Conservation (phyloP, 164 flowering plant species). For the Saururus chinensis region DNA sequence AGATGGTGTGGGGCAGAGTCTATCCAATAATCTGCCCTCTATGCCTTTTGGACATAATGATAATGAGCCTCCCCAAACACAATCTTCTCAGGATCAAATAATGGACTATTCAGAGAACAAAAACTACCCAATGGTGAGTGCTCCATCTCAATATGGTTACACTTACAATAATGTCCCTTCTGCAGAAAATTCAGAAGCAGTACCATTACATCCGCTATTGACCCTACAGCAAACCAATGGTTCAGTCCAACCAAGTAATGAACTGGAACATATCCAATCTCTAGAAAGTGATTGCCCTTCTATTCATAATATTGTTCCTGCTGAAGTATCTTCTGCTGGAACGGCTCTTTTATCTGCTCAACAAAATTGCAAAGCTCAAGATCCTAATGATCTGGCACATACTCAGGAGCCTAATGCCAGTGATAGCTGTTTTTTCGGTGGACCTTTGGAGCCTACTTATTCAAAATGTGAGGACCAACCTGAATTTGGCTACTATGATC, state of each 20-base stretch:
- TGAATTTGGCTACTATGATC: slow-evolving; percentile 35
- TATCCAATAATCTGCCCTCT: slow-evolving; percentile 23
- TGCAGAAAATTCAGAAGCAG: slow-evolving; percentile 20
- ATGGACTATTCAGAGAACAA: slow-evolving; percentile 17
- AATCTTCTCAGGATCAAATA: slow-evolving; percentile 19
- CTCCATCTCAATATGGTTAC: slow-evolving; percentile 20
- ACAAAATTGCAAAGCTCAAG: slow-evolving; percentile 14
- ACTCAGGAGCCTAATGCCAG: slow-evolving; percentile 21
- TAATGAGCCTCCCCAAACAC: slow-evolving; percentile 22
- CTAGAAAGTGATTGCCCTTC: slow-evolving; percentile 20
- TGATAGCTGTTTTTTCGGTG: slow-evolving; percentile 21
- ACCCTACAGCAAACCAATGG: slow-evolving; percentile 13
- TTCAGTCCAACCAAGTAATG: neutral
- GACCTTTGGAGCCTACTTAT: slow-evolving; percentile 19
- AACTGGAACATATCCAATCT: slow-evolving; percentile 10
- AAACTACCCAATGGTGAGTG: slow-evolving; percentile 16
- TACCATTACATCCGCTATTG: slow-evolving; percentile 18
- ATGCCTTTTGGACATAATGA: slow-evolving; percentile 13
- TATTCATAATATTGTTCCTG: slow-evolving; percentile 8
- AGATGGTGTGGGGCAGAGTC: slow-evolving; percentile 8
- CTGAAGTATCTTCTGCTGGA: slow-evolving; percentile 18
- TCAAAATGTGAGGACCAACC: slow-evolving; percentile 30
- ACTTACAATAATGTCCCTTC: slow-evolving; percentile 15
- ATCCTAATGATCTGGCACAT: slow-evolving; percentile 18
- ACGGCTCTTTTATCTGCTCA: slow-evolving; percentile 13